Percentiles rank a stretch among this genome's conserved stretches.
These are phyloP conservation scores for Trichoderma sp. DNA, from an alignment of 2,329 filamentous ascomycete genomes.

Conservation along the genomic window DNA sequence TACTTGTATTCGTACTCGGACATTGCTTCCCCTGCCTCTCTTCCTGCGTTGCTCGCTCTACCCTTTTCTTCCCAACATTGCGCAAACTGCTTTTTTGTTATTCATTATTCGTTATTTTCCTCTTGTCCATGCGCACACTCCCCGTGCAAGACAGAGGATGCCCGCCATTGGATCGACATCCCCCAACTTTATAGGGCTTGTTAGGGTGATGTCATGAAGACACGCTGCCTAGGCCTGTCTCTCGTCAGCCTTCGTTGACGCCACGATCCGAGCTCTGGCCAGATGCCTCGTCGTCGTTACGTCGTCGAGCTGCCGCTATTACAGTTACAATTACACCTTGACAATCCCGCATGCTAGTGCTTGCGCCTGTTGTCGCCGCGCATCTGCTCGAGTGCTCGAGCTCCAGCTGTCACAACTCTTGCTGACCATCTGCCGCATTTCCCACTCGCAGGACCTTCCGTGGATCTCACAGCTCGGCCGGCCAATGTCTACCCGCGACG, in stretches of 20 bases:
- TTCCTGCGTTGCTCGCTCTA: not conserved
- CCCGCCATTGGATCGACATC: conserved; percentile 1
- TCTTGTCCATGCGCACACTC: not conserved
- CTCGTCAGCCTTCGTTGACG: conserved; percentile 1
- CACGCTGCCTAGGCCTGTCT: conserved; percentile 4
- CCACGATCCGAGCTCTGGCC: conserved; percentile 11
- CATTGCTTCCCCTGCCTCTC: not conserved
- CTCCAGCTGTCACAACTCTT: not conserved
- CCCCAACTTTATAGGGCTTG: conserved; percentile 8
- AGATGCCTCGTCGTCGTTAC: not conserved
- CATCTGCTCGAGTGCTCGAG: not conserved
- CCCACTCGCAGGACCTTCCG: conserved; percentile 39
- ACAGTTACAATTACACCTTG: not conserved
- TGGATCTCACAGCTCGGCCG: conserved; percentile 49
- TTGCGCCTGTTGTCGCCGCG: not conserved
- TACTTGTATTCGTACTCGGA: not conserved
- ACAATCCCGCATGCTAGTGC: not conserved
- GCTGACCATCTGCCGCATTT: conserved; percentile 17
- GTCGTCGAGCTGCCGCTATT: not conserved
- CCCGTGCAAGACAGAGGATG: not conserved
- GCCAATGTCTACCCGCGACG: conserved; percentile 41
- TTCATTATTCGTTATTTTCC: not conserved
- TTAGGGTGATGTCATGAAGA: conserved; percentile 13
- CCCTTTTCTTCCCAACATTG: not conserved
- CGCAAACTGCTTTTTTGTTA: not conserved